A percentile compares a stretch with the other conserved stretches of the same genome.
Conservation (phyloP, 2,329 filamentous ascomycete genomes). For the Fusarium verticillioides region DNA sequence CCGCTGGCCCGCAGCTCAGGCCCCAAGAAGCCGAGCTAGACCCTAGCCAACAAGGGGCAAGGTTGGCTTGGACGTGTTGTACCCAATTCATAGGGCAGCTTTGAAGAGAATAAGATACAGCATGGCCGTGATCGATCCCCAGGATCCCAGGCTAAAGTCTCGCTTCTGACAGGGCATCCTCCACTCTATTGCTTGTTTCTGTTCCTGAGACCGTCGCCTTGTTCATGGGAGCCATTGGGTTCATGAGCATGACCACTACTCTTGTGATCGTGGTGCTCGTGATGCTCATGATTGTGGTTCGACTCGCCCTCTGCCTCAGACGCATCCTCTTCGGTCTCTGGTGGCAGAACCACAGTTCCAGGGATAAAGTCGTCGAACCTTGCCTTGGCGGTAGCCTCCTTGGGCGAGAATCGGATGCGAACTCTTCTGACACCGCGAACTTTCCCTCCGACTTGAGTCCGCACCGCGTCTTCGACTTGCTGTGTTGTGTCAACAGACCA, state of each 20-base stretch:
- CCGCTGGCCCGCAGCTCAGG: slow-evolving; percentile 17
- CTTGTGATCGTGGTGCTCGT: slow-evolving; percentile 53
- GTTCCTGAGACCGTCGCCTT: slow-evolving; percentile 40
- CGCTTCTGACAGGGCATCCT: slow-evolving; percentile 2
- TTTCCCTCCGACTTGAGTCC: slow-evolving; percentile 77
- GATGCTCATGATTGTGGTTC: slow-evolving; percentile 44
- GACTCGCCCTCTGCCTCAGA: slow-evolving; percentile 39
- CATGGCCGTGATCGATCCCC: slow-evolving; percentile 7
- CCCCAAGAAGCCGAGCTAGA: slow-evolving; percentile 16
- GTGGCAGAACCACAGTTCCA: slow-evolving; percentile 72
- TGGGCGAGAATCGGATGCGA: slow-evolving; percentile 83
- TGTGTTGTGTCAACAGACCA: slow-evolving; percentile 81
- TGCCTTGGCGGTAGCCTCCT: slow-evolving; percentile 67
- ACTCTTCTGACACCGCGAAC: slow-evolving; percentile 87
- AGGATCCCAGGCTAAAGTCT: slow-evolving; percentile 3
- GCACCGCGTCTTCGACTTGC: slow-evolving; percentile 77
- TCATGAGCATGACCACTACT: slow-evolving; percentile 37
- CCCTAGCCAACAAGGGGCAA: slow-evolving; percentile 8
- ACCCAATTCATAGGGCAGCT: neutral
- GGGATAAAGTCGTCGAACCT: slow-evolving; percentile 83
- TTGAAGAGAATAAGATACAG: slow-evolving; percentile 1
- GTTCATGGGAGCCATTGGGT: slow-evolving; percentile 32
- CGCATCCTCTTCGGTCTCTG: slow-evolving; percentile 63
- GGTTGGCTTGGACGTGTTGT: slow-evolving; percentile 4
- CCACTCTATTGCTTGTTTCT: slow-evolving; percentile 46